These are phyloP conservation scores for Alternaria longipes DNA, from an alignment of 2,329 filamentous ascomycete species.

Conservation along the genomic window DNA sequence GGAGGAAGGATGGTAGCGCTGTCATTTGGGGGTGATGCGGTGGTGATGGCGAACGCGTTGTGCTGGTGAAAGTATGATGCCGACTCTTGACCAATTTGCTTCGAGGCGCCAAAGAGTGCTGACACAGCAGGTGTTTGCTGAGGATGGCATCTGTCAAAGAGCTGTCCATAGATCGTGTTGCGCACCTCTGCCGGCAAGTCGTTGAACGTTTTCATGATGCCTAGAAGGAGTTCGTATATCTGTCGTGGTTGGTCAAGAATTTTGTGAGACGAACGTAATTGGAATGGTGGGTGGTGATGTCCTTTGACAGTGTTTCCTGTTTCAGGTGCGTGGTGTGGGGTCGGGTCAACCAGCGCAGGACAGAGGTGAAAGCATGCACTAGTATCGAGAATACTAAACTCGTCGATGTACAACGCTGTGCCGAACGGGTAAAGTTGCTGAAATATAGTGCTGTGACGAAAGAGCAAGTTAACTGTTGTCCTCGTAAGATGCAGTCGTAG, in stretches of 20 bases:
- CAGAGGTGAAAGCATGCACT: constrained; percentile 12
- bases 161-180: constrained; percentile 27
- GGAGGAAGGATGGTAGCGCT: constrained; percentile 26
- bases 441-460: background rate
- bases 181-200: constrained; percentile 30
- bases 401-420: background rate
- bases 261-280: background rate
- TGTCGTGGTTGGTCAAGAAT: background rate
- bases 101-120: constrained; percentile 27
- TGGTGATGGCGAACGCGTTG: constrained; percentile 17
- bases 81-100: constrained; percentile 28
- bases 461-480: background rate
- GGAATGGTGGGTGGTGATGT: background rate
- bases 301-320: background rate
- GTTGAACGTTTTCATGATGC: constrained; percentile 21
- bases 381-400: constrained; percentile 1
- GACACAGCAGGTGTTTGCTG: constrained; percentile 4
- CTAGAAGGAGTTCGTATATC: background rate
- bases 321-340: constrained; percentile 1
- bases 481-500: background rate
- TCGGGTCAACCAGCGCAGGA: background rate
- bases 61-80: constrained; percentile 36
- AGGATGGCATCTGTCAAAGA: constrained; percentile 10
- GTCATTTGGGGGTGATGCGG: background rate
- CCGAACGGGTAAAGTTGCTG: background rate